phyloP scores from a whole-genome alignment of 176 grass and related monocot species.

The Eragrostis nindensis region DNA sequence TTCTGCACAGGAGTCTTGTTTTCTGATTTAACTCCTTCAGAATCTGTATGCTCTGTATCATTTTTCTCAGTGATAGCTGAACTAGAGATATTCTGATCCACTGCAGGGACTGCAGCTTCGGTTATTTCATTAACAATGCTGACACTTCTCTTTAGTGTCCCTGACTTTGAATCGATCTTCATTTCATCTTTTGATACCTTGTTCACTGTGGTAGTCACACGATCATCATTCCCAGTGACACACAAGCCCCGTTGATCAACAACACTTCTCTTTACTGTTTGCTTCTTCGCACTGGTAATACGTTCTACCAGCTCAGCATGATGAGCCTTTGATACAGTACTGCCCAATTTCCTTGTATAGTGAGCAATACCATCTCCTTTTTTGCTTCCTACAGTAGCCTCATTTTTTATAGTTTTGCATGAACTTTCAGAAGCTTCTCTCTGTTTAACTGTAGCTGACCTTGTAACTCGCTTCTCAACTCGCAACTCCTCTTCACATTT shows the following conservation, averaged over 20 bases:
- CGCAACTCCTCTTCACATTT: slow-evolving; percentile 44
- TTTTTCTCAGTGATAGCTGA: slow-evolving; percentile 61
- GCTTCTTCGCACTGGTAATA: slow-evolving; percentile 31
- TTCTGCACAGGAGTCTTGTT: slow-evolving; percentile 36
- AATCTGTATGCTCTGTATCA: slow-evolving; percentile 48
- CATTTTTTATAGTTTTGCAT: slow-evolving; percentile 28
- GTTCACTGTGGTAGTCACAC: slow-evolving; percentile 23
- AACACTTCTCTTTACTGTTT: slow-evolving; percentile 30
- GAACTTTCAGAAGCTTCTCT: slow-evolving; percentile 47
- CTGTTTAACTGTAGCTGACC: slow-evolving; percentile 64
- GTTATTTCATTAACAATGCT: slow-evolving; percentile 38
- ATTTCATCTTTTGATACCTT: slow-evolving; percentile 33
- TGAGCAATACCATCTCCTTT: slow-evolving; percentile 44
- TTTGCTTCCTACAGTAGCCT: slow-evolving; percentile 30
- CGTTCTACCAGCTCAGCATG: slow-evolving; percentile 25
- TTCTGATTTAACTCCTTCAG: slow-evolving; percentile 57
- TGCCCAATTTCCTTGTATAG: slow-evolving; percentile 49
- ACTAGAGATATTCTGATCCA: slow-evolving; percentile 48
- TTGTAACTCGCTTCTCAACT: slow-evolving; percentile 80
- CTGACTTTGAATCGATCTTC: slow-evolving; percentile 25
- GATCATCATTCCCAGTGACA: not conserved
- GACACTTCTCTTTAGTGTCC: slow-evolving; percentile 13
- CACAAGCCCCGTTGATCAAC: slow-evolving; percentile 28
- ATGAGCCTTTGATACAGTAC: slow-evolving; percentile 19
- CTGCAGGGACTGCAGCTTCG: slow-evolving; percentile 29